These are phyloP conservation scores for Fagus sylvatica DNA, from an alignment of 306 rosid species.

Conservation along the genomic window DNA sequence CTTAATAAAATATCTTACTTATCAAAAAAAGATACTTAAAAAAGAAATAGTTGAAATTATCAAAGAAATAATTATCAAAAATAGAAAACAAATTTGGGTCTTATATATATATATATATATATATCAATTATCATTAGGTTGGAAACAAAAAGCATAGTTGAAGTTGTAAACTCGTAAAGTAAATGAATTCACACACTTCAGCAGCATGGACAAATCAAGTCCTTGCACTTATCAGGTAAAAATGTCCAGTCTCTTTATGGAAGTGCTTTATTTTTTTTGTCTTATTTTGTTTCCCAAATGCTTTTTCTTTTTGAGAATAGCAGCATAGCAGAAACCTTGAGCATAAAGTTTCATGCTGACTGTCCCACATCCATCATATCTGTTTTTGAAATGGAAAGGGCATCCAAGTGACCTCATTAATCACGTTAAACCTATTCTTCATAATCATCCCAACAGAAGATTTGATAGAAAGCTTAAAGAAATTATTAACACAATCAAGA, in stretches of 20 bases:
- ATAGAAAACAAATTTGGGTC: neutral
- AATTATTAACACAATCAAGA: too few species aligned
- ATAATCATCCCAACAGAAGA: neutral
- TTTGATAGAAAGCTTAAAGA: neutral
- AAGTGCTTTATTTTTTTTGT: neutral
- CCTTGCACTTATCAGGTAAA: neutral
- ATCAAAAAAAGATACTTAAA: neutral
- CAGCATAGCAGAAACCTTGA: neutral
- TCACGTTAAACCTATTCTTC: conserved; percentile 9
- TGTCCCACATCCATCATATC: neutral
- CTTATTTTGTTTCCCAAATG: neutral
- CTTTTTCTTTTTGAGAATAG: neutral
- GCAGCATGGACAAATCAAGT: neutral
- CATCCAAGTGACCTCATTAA: conserved; percentile 16
- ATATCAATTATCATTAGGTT: neutral
- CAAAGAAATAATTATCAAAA: neutral
- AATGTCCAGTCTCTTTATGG: neutral
- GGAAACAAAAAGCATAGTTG: neutral
- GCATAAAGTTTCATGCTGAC: neutral
- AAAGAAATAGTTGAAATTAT: conserved; percentile 20
- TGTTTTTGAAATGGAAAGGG: neutral
- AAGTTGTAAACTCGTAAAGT: neutral
- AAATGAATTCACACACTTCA: neutral
- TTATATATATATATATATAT: neutral
- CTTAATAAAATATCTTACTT: too few species aligned